phyloP scores from a whole-genome alignment of 441 rosid genomes.

The Pelargonium exstipulatum region DNA sequence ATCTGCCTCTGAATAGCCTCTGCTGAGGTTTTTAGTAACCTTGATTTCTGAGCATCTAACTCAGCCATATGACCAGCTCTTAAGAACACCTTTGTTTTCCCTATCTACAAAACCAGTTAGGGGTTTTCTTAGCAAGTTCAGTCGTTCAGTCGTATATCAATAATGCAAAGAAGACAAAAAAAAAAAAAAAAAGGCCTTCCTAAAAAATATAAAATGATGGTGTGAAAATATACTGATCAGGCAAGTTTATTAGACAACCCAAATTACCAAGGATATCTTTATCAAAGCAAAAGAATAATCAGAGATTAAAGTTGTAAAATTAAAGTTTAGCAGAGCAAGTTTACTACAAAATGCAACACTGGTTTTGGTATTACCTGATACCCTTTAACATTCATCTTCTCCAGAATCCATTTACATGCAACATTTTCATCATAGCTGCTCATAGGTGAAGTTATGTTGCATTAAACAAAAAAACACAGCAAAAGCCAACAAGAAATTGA shows the following conservation, averaged over 20 bases:
- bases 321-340: not conserved
- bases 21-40: constrained; percentile 75
- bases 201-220: constrained; percentile 1
- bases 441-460: constrained; percentile 3
- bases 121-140: constrained; percentile 16
- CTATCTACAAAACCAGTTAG: constrained; percentile 57
- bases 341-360: constrained; percentile 33
- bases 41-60: constrained; percentile 78
- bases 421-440: constrained; percentile 78
- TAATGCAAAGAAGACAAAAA: not conserved
- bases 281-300: not conserved
- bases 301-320: not conserved
- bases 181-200: not conserved
- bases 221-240: not conserved
- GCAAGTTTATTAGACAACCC: too few species aligned
- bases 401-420: constrained; percentile 65
- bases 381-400: constrained; percentile 74
- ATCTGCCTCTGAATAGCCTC: constrained; percentile 72
- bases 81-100: constrained; percentile 88
- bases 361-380: constrained; percentile 60
- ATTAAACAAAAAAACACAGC: constrained; percentile 8
- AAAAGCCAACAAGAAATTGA: constrained; percentile 20
- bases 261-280: too few species aligned
- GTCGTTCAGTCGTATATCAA: not conserved
- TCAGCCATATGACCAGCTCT: constrained; percentile 99